These are phyloP conservation scores for Obelidium mucronatum DNA, from an alignment of 192 early-diverging fungal genomes.

Conservation along the genomic window DNA sequence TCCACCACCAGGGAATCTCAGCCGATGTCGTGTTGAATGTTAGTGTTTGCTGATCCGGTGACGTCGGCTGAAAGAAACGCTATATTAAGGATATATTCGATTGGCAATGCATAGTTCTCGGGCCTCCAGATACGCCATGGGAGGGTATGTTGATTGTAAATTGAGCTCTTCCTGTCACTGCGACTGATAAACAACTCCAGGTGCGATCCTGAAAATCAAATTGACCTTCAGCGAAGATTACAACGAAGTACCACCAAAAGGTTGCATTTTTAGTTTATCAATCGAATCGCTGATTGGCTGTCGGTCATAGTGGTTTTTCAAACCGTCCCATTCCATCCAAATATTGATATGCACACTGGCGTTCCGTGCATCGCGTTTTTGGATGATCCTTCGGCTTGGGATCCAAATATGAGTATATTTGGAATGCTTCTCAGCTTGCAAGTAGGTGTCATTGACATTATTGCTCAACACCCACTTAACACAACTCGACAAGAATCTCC, in stretches of 20 bases:
- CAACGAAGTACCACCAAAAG: constrained; percentile 55
- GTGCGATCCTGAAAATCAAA: constrained; percentile 51
- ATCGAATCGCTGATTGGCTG: background rate
- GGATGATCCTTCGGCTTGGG: constrained; percentile 44
- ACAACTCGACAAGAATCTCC: constrained; percentile 35
- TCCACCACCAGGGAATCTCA: constrained; percentile 52
- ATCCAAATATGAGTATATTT: constrained; percentile 41
- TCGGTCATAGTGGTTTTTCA: constrained; percentile 43
- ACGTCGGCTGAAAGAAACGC: too few species aligned
- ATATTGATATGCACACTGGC: constrained; percentile 58
- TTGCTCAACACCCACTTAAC: background rate
- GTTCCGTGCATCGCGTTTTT: constrained; percentile 49
- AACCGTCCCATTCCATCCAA: constrained; percentile 68
- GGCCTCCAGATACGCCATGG: constrained; percentile 53
- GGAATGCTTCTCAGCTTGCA: constrained; percentile 47
- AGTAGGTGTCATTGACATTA: constrained; percentile 29
- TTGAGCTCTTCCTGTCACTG: background rate
- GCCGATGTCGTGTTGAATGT: constrained; percentile 32
- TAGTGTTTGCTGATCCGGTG: background rate
- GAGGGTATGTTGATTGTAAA: constrained; percentile 43
- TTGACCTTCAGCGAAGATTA: constrained; percentile 53
- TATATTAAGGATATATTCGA: constrained; percentile 49
- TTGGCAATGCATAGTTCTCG: constrained; percentile 51
- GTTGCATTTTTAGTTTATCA: background rate
- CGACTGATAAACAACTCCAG: constrained; percentile 19